Conservation (phyloP, 495 filamentous ascomycete species). For the Choiromyces venosus region DNA sequence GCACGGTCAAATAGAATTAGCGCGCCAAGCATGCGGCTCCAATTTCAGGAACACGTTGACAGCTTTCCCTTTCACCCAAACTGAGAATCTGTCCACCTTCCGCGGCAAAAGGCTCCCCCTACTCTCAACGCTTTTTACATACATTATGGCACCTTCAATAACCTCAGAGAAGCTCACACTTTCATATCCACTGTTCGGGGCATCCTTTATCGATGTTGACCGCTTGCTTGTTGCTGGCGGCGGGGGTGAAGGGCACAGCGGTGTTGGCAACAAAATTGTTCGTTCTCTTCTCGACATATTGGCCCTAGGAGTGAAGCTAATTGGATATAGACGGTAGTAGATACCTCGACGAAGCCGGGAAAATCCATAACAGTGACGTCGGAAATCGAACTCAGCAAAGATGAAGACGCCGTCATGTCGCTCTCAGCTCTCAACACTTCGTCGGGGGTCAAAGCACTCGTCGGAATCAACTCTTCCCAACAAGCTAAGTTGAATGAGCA, state of each 20-base stretch:
- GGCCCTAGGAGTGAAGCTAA: not conserved
- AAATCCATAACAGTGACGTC: constrained; percentile 26
- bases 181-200: constrained; percentile 81
- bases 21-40: not conserved
- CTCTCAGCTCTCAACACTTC: constrained; percentile 55
- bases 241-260: constrained; percentile 76
- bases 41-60: not conserved
- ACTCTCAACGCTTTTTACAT: not conserved
- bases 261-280: constrained; percentile 87
- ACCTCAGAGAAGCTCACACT: constrained; percentile 63
- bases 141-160: constrained; percentile 51
- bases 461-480: constrained; percentile 82
- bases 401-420: constrained; percentile 88
- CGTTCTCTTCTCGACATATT: constrained; percentile 38
- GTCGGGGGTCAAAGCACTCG: constrained; percentile 49
- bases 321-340: not conserved
- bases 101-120: not conserved
- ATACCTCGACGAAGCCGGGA: constrained; percentile 4
- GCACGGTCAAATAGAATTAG: not conserved
- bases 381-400: constrained; percentile 68
- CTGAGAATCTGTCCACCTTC: not conserved
- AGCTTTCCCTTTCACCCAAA: not conserved
- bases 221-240: constrained; percentile 83
- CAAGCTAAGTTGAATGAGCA: constrained; percentile 79
- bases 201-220: constrained; percentile 73